Percentiles rank a stretch among this genome's conserved stretches.
Evolutionary conservation across 148 eudicot species (phyloP).

Genomic region (Rhododendron simsii): DNA sequence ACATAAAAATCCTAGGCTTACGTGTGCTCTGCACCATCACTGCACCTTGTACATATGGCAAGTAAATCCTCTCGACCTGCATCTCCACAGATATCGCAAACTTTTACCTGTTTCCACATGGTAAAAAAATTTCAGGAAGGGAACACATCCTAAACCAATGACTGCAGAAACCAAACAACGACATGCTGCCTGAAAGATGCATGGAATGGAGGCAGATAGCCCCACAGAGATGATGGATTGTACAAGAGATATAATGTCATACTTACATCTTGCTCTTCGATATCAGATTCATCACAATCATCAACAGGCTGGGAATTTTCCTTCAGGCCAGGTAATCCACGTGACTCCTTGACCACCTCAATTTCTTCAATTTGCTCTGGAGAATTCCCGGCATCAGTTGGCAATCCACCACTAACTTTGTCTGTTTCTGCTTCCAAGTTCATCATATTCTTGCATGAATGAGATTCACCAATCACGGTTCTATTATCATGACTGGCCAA

Average conservation of each 20-base stretch:
- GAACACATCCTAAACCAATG: background rate
- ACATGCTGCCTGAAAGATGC: background rate
- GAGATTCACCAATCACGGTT: slow-evolving; percentile 8
- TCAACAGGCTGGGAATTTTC: slow-evolving; percentile 32
- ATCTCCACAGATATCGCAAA: slow-evolving; percentile 98
- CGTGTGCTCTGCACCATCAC: slow-evolving; percentile 99
- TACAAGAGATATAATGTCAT: background rate
- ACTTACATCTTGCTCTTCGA: slow-evolving; percentile 84
- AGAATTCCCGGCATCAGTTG: slow-evolving; percentile 18
- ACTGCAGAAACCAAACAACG: background rate
- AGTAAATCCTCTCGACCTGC: slow-evolving; percentile 95
- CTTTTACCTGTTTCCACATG: slow-evolving; percentile 59
- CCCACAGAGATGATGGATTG: background rate
- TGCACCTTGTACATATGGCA: slow-evolving; percentile 82
- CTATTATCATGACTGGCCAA: slow-evolving; percentile 12
- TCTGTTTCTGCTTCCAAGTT: slow-evolving; percentile 5
- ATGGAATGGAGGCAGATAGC: background rate
- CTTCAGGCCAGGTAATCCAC: slow-evolving; percentile 17
- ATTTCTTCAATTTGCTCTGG: slow-evolving; percentile 24
- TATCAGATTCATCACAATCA: slow-evolving; percentile 67
- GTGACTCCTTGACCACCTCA: slow-evolving; percentile 22
- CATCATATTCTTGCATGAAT: background rate
- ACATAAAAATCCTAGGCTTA: slow-evolving; percentile 31
- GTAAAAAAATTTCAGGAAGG: background rate
- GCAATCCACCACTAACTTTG: slow-evolving; percentile 16